These are phyloP conservation scores for Eleusine indica DNA, from an alignment of 176 grass and related monocot genomes.

Conservation along the genomic window DNA sequence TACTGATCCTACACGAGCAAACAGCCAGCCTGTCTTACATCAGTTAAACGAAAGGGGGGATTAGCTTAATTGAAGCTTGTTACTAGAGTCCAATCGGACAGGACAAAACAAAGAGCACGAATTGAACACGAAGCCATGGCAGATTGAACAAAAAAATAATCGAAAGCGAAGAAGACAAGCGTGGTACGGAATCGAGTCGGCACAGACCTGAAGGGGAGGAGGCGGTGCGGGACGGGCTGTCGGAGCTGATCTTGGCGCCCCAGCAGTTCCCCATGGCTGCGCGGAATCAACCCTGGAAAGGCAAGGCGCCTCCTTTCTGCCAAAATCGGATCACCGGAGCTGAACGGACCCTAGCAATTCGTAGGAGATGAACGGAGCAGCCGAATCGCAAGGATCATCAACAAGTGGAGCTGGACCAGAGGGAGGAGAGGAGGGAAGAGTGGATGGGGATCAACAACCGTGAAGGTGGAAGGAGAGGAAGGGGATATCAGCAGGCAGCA, in stretches of 20 bases:
- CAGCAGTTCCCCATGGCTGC: constrained; percentile 70
- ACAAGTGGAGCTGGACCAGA: neutral
- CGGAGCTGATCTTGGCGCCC: constrained; percentile 74
- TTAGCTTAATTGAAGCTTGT: neutral
- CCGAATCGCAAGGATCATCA: too few relatives aligned
- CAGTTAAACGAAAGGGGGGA: neutral
- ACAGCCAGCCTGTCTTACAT: neutral
- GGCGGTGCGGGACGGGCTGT: constrained; percentile 46
- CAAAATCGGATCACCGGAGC: neutral
- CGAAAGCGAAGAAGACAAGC: too few relatives aligned
- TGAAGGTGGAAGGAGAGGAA: neutral
- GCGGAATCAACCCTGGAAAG: neutral
- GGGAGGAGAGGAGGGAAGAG: neutral
- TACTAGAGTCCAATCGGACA: neutral
- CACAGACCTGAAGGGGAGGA: constrained; percentile 43
- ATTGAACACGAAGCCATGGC: neutral
- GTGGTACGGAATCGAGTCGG: neutral
- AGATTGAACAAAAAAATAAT: neutral
- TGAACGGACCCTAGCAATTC: too few relatives aligned
- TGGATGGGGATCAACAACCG: neutral
- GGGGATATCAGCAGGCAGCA: neutral
- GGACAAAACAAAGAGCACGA: neutral
- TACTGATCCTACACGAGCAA: neutral
- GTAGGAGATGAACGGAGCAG: neutral
- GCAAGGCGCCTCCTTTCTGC: neutral